phyloP scores from a whole-genome alignment of 768 basidiomycete species.

The Crepidotus variabilis region DNA sequence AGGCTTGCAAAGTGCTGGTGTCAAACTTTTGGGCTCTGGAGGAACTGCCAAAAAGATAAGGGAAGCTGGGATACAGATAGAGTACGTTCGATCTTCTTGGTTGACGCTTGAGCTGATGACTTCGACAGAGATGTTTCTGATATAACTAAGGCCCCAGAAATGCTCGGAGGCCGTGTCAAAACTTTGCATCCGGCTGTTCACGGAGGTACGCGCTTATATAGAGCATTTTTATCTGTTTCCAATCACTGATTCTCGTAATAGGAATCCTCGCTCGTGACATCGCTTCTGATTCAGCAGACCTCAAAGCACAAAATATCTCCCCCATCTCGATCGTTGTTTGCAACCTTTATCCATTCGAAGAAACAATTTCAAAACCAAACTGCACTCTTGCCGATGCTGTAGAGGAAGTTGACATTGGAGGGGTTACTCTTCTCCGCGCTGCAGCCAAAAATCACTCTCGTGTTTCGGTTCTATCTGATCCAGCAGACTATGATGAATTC shows the following conservation, averaged over 20 bases:
- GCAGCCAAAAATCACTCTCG: constrained; percentile 98
- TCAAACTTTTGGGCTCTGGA: constrained; percentile 90
- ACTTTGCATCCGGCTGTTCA: constrained; percentile 98
- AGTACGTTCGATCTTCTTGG: constrained; percentile 48
- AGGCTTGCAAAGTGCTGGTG: constrained; percentile 76
- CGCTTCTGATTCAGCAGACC: constrained; percentile 84
- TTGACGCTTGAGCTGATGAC: background rate
- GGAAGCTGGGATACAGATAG: constrained; percentile 86
- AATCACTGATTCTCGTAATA: constrained; percentile 31
- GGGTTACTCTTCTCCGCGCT: constrained; percentile 94
- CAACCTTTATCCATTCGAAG: constrained; percentile 97
- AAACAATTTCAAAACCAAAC: constrained; percentile 82
- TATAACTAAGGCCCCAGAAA: constrained; percentile 97
- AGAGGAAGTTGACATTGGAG: constrained; percentile 98
- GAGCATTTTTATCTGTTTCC: background rate
- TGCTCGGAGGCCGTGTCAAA: constrained; percentile 98
- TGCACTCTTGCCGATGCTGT: constrained; percentile 91
- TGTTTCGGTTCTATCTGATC: constrained; percentile 86
- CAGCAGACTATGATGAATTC: constrained; percentile 82
- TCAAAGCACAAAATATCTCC: constrained; percentile 78
- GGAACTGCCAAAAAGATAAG: constrained; percentile 98
- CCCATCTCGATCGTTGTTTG: constrained; percentile 97
- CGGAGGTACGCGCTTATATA: constrained; percentile 57
- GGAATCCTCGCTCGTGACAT: constrained; percentile 94
- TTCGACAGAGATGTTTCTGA: constrained; percentile 85